Conservation (phyloP, 2,329 filamentous ascomycete genomes). For the Teratosphaeria pseudoeucalypti region DNA sequence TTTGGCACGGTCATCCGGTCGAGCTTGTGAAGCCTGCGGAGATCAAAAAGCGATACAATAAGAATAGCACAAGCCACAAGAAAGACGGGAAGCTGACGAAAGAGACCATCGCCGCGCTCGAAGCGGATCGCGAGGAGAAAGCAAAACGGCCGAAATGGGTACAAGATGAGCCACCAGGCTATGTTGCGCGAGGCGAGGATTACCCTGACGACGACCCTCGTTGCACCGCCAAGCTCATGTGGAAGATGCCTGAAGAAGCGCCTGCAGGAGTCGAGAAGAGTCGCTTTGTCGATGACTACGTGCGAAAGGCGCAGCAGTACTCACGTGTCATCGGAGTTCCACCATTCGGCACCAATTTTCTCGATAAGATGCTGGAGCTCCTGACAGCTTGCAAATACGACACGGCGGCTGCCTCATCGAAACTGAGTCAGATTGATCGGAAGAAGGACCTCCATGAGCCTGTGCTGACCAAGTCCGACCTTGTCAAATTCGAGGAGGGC, state of each 20-base stretch:
- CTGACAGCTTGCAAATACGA: conserved; percentile 66
- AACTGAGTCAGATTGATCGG: conserved; percentile 57
- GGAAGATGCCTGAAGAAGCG: conserved; percentile 50
- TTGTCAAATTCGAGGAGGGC: conserved; percentile 85
- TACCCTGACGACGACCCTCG: conserved; percentile 58
- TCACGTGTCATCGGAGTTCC: conserved; percentile 60
- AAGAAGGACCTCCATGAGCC: conserved; percentile 73
- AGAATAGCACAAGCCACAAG: conserved; percentile 49
- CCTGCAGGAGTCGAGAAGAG: conserved; percentile 32
- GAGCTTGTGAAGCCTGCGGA: conserved; percentile 82
- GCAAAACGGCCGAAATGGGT: conserved; percentile 87
- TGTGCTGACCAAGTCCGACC: conserved; percentile 62
- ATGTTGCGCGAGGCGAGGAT: conserved; percentile 75
- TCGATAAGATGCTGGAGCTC: conserved; percentile 70
- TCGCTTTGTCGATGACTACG: conserved; percentile 63
- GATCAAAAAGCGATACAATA: conserved; percentile 65
- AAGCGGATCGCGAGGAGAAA: conserved; percentile 68
- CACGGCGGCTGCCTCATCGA: conserved; percentile 56
- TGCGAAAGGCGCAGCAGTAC: conserved; percentile 56
- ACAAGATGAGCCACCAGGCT: conserved; percentile 81
- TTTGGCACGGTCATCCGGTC: conserved; percentile 82
- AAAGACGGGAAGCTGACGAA: conserved; percentile 70
- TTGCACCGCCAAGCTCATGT: conserved; percentile 65
- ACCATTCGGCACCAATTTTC: conserved; percentile 69
- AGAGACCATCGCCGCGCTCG: conserved; percentile 66